phyloP scores from a whole-genome alignment of 768 basidiomycete species.

The Imleria badia region DNA sequence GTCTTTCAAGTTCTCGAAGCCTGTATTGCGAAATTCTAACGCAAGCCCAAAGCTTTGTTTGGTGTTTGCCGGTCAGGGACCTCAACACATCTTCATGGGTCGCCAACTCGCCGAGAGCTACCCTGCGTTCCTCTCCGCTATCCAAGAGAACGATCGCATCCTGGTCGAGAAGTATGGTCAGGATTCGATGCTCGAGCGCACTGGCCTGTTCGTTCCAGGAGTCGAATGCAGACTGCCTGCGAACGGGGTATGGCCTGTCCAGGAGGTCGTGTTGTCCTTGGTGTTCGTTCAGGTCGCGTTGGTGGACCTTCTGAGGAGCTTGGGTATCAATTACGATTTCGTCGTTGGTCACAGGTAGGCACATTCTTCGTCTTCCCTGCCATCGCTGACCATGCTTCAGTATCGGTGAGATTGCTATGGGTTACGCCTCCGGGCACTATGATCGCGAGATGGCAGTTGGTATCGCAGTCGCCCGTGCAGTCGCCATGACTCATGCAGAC shows the following conservation, averaged over 20 bases:
- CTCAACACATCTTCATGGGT: constrained; percentile 37
- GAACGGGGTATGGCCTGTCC: constrained; percentile 33
- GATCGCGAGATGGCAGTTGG: constrained; percentile 35
- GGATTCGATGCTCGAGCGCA: constrained; percentile 33
- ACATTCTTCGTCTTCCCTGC: not conserved
- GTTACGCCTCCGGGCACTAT: constrained; percentile 38
- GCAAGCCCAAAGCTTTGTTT: constrained; percentile 33
- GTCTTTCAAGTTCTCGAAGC: constrained; percentile 30
- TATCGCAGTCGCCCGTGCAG: constrained; percentile 36
- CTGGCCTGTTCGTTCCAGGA: constrained; percentile 34
- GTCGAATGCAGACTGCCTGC: constrained; percentile 20
- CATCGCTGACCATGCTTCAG: constrained; percentile 11
- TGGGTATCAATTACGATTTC: constrained; percentile 34
- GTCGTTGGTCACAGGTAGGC: constrained; percentile 36
- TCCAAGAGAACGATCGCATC: constrained; percentile 35
- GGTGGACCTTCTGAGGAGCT: constrained; percentile 32
- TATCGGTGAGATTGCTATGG: constrained; percentile 38
- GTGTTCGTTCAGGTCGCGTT: constrained; percentile 35
- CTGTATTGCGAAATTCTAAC: constrained; percentile 23
- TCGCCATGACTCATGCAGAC: constrained; percentile 36
- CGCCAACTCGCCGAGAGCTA: constrained; percentile 35
- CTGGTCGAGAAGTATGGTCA: constrained; percentile 28
- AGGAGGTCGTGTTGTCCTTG: constrained; percentile 34
- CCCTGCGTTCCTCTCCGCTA: constrained; percentile 30
- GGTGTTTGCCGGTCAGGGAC: constrained; percentile 38